Conservation (phyloP, 2,329 filamentous ascomycete genomes). For the Cladosporium sp. region DNA sequence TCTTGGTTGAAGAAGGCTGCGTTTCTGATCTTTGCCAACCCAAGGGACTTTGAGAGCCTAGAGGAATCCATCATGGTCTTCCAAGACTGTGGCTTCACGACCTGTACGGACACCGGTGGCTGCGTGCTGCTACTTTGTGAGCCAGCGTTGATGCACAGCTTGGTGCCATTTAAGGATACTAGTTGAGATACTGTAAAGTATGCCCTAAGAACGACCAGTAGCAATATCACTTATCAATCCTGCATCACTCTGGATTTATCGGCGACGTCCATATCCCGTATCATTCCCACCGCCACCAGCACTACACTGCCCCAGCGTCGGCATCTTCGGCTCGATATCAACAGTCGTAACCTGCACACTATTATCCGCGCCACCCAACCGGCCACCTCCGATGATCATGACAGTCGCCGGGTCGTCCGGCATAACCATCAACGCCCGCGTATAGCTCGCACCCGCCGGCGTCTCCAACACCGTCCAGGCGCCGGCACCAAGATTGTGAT, state of each 20-base stretch:
- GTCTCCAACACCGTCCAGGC: slow-evolving; percentile 42
- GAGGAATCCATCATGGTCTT: too few relatives aligned
- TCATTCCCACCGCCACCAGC: background rate
- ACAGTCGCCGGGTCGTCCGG: slow-evolving; percentile 32
- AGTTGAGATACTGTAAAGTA: too few relatives aligned
- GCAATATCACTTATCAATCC: too few relatives aligned
- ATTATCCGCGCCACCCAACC: slow-evolving; percentile 25
- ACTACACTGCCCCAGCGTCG: slow-evolving; percentile 5
- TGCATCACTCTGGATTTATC: background rate
- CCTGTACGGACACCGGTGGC: too few relatives aligned
- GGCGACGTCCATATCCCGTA: background rate
- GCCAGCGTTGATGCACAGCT: too few relatives aligned
- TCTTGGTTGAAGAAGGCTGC: too few relatives aligned
- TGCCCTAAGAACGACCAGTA: too few relatives aligned
- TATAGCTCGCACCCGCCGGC: slow-evolving; percentile 39
- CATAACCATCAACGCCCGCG: slow-evolving; percentile 41
- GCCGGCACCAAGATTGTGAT: slow-evolving; percentile 39
- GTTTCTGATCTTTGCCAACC: too few relatives aligned
- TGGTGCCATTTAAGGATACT: too few relatives aligned
- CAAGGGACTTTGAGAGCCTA: too few relatives aligned
- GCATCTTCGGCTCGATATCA: slow-evolving; percentile 8
- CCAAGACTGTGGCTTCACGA: too few relatives aligned
- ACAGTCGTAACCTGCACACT: slow-evolving; percentile 15
- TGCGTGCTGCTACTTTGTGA: too few relatives aligned
- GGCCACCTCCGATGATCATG: slow-evolving; percentile 38